Evolutionary conservation across 1,284 basidiomycete species (phyloP).

Genomic region (Fereydounia khargensis): DNA sequence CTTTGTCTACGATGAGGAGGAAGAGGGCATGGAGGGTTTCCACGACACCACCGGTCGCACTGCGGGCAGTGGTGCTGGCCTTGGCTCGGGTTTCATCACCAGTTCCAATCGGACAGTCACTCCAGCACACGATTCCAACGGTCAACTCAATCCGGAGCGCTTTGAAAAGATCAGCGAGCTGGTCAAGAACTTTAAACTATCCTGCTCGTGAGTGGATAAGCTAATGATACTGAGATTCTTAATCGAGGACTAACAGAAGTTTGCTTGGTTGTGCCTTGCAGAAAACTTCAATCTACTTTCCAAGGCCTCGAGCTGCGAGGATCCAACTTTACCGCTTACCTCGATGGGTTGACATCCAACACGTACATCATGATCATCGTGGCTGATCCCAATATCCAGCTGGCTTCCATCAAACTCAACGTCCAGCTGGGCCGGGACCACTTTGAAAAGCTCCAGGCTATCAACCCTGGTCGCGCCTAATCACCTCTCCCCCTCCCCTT

Average conservation of each 20-base stretch:
- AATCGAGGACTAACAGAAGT: too few species aligned
- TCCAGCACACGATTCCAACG: too few species aligned
- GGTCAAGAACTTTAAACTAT: conserved; percentile 89
- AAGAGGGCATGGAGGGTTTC: conserved; percentile 29
- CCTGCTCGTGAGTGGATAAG: conserved; percentile 79
- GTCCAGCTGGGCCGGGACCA: conserved; percentile 75
- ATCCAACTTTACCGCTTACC: conserved; percentile 73
- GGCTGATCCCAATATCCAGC: conserved; percentile 80
- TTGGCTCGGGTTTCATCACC: conserved; percentile 19
- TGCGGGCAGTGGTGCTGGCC: conserved; percentile 2
- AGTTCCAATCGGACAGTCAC: too few species aligned
- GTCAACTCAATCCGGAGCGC: conserved; percentile 70
- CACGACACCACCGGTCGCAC: conserved; percentile 13
- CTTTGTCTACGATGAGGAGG: conserved; percentile 14
- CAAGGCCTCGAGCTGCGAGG: conserved; percentile 56
- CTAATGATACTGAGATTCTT: too few species aligned
- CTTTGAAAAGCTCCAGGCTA: conserved; percentile 64
- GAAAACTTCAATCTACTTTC: conserved; percentile 39
- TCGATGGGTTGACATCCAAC: conserved; percentile 89
- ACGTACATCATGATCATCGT: conserved; percentile 90
- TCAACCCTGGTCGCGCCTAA: conserved; percentile 10
- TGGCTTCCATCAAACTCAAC: conserved; percentile 77
- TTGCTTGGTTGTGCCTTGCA: conserved; percentile 5
- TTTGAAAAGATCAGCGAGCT: conserved; percentile 95
- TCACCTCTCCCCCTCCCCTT: too few species aligned